phyloP scores from a whole-genome alignment of 176 grass and related monocot genomes.

The Dactylis glomerata region DNA sequence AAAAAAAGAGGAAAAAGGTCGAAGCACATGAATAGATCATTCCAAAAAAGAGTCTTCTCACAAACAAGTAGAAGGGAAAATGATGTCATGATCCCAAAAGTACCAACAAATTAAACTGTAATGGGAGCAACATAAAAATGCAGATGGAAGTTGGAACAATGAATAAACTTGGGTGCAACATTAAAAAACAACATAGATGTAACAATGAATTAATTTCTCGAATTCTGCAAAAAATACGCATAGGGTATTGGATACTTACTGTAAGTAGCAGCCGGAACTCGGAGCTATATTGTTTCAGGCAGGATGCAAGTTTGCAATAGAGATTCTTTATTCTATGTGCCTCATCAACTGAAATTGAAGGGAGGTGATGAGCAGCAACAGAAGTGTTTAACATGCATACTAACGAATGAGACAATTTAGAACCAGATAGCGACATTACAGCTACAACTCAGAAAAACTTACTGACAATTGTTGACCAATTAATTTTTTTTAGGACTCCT shows the following conservation, averaged over 20 bases:
- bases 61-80: background rate
- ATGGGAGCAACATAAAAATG: no score
- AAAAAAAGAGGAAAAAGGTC: background rate
- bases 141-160: no score
- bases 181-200: background rate
- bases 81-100: background rate
- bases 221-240: background rate
- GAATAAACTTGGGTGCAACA: background rate
- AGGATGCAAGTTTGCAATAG: constrained; percentile 56
- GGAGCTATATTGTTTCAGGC: constrained; percentile 55
- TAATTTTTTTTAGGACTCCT: constrained; percentile 49
- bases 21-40: background rate
- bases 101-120: background rate
- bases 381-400: background rate
- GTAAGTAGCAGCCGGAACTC: constrained; percentile 70
- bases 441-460: constrained; percentile 7
- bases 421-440: background rate
- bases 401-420: background rate
- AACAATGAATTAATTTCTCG: background rate
- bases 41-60: background rate
- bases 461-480: constrained; percentile 68
- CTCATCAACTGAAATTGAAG: constrained; percentile 62
- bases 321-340: constrained; percentile 77
- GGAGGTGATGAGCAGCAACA: background rate
- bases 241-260: constrained; percentile 31